Evolutionary conservation across 257 asterid species (phyloP).

Genomic region (Rauvolfia tetraphylla): DNA sequence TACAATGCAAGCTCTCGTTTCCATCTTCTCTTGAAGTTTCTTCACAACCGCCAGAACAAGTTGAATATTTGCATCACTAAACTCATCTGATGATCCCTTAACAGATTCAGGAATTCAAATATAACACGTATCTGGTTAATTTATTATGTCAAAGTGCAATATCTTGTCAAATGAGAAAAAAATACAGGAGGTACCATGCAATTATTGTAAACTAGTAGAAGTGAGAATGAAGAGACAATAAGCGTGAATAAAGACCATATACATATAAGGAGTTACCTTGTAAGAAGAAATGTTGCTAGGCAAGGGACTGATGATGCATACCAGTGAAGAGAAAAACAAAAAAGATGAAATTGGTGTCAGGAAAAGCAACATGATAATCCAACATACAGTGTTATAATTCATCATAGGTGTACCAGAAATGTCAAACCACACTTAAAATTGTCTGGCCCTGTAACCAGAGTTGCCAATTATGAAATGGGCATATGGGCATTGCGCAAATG

Average conservation of each 20-base stretch:
- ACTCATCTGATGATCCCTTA: conserved; percentile 97
- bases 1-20: conserved; percentile 87
- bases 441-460: neutral
- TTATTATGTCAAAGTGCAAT: conserved; percentile 13
- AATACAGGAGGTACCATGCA: neutral
- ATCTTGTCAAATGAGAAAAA: conserved; percentile 6
- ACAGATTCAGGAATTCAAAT: conserved; percentile 29
- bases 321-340: conserved; percentile 20
- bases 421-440: neutral
- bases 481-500: neutral
- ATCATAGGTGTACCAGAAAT: neutral
- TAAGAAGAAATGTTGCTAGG: conserved; percentile 87
- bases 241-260: neutral
- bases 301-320: conserved; percentile 61
- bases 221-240: neutral
- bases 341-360: conserved; percentile 22
- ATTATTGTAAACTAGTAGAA: neutral
- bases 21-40: conserved; percentile 74
- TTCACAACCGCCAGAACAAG: conserved; percentile 74
- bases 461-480: neutral
- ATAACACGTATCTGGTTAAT: conserved; percentile 16
- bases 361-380: neutral
- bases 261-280: conserved; percentile 56
- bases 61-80: conserved; percentile 94
- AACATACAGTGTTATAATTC: neutral